These are phyloP conservation scores for Mortierella polycephala DNA, from an alignment of 371 early-diverging fungal species.

Conservation along the genomic window DNA sequence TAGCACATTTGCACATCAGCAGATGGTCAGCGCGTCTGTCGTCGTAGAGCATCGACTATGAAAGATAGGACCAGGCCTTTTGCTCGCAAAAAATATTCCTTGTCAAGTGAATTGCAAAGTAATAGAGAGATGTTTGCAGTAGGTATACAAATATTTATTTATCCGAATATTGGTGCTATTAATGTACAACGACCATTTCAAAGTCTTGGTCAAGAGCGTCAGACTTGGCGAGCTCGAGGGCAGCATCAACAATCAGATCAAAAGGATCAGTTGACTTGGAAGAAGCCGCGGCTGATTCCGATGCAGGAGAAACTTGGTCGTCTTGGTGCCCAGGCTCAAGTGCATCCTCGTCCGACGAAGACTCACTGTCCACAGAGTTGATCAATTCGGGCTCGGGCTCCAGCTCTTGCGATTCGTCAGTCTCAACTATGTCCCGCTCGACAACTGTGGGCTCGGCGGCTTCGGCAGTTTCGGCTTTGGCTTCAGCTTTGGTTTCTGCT, in stretches of 20 bases:
- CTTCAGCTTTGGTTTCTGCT: background rate
- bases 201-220: conserved; percentile 37
- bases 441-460: background rate
- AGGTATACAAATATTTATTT: too few relatives aligned
- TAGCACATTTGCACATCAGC: too few relatives aligned
- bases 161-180: background rate
- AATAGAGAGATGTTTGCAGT: too few relatives aligned
- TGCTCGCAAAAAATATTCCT: too few relatives aligned
- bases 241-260: conserved; percentile 34
- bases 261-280: conserved; percentile 16
- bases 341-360: conserved; percentile 5
- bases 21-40: too few relatives aligned
- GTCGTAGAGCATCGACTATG: too few relatives aligned
- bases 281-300: background rate
- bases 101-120: too few relatives aligned
- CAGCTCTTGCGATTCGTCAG: background rate
- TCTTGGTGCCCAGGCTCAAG: background rate
- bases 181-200: conserved; percentile 28
- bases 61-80: too few relatives aligned
- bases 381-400: conserved; percentile 11
- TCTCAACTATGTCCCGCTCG: conserved; percentile 1
- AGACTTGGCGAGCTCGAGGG: conserved; percentile 9
- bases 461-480: conserved; percentile 1
- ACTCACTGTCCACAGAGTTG: conserved; percentile 9
- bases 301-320: background rate